phyloP scores from a whole-genome alignment of 768 basidiomycete genomes.

The Gautieria morchelliformis region DNA sequence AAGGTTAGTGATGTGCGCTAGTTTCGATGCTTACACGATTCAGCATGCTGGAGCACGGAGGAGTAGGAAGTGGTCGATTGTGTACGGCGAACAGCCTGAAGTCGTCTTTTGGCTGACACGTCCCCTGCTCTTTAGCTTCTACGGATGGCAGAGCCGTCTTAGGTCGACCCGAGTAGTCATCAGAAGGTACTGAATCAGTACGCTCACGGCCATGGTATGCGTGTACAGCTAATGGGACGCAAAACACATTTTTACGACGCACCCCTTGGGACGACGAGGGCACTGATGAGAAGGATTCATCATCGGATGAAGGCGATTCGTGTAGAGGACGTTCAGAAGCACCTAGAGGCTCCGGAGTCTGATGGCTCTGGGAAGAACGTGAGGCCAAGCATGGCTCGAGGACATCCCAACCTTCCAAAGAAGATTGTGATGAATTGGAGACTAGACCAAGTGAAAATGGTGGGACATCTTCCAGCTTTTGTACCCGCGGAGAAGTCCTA shows the following conservation, averaged over 20 bases:
- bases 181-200: no score
- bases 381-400: neutral
- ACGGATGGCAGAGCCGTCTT: neutral
- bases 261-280: no score
- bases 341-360: neutral
- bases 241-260: no score
- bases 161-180: no score
- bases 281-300: no score
- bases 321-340: no score
- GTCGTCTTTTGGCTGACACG: neutral
- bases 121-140: neutral
- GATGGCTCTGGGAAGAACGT: neutral
- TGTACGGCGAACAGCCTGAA: neutral
- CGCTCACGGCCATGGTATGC: no score
- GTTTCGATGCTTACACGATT: no score
- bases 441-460: neutral
- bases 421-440: neutral
- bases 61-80: neutral
- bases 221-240: no score
- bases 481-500: neutral
- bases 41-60: neutral
- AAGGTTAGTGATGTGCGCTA: no score
- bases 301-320: no score
- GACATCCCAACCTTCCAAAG: neutral
- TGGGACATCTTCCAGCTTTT: neutral